A percentile compares a stretch with the other conserved stretches of the same genome.
phyloP scores from a whole-genome alignment of 441 rosid genomes.

The Erodium chrysanthum region DNA sequence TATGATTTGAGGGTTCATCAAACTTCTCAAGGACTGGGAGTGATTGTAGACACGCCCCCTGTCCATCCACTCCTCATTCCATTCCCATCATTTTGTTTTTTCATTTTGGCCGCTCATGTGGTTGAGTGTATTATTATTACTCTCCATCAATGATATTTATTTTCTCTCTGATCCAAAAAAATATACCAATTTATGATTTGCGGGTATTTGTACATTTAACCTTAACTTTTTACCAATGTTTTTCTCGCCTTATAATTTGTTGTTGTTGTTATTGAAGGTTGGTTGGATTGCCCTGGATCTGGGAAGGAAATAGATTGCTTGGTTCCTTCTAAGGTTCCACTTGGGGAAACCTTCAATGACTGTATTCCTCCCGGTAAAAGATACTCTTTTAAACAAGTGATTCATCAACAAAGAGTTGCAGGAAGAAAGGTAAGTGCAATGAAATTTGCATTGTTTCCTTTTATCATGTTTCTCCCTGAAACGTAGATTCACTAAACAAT shows the following conservation, averaged over 20 bases:
- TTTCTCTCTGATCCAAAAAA: no score
- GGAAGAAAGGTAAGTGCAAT: conserved; percentile 58
- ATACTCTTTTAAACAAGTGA: conserved; percentile 90
- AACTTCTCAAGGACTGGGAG: no score
- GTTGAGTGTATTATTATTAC: no score
- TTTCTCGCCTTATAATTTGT: conserved; percentile 14
- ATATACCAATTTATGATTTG: no score
- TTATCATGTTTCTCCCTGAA: not conserved
- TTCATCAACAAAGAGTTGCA: conserved; percentile 58
- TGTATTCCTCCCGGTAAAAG: conserved; percentile 82
- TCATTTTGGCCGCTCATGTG: no score
- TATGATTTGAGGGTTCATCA: no score
- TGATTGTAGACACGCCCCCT: no score
- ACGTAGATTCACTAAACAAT: conserved; percentile 1
- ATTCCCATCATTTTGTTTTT: no score
- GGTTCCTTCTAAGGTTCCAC: conserved; percentile 95
- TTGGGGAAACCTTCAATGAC: conserved; percentile 66
- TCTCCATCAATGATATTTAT: no score
- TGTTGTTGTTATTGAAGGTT: conserved; percentile 55
- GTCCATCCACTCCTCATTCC: no score
- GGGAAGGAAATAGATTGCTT: conserved; percentile 63
- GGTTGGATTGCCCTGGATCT: conserved; percentile 82
- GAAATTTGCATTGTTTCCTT: not conserved
- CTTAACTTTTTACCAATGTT: conserved; percentile 9
- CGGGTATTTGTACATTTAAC: conserved; percentile 6